A percentile compares a stretch with the other conserved stretches of the same genome.
These are phyloP conservation scores for Collybia sordida DNA, from an alignment of 768 basidiomycete species.

Conservation along the genomic window DNA sequence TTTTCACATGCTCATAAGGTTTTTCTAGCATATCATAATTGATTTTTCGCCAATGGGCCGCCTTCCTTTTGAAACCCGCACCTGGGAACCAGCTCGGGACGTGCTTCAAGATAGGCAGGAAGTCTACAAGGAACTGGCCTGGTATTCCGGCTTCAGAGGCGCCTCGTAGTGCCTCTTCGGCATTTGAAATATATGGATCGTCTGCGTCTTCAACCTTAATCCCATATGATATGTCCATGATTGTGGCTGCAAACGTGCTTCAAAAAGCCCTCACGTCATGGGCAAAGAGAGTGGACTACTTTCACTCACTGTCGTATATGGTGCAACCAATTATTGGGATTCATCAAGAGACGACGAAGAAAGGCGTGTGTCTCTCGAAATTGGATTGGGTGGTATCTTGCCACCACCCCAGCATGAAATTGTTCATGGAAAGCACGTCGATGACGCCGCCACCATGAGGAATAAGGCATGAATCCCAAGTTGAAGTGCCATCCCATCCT, in stretches of 20 bases:
- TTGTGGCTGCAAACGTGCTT: constrained; percentile 7
- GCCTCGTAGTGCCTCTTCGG: constrained; percentile 16
- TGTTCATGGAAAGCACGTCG: neutral
- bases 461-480: neutral
- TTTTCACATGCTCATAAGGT: constrained; percentile 26
- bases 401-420: neutral
- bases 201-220: constrained; percentile 16
- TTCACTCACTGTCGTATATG: constrained; percentile 6
- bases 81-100: constrained; percentile 46
- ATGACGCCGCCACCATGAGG: neutral
- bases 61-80: constrained; percentile 36
- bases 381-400: neutral
- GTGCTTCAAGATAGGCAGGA: constrained; percentile 26
- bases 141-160: constrained; percentile 17
- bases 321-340: constrained; percentile 1
- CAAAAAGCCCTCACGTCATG: neutral
- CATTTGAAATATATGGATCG: constrained; percentile 25
- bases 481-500: neutral
- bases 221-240: constrained; percentile 28
- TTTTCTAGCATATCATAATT: constrained; percentile 11
- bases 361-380: neutral
- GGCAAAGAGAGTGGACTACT: neutral
- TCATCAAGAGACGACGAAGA: constrained; percentile 1
- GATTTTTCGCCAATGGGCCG: constrained; percentile 23
- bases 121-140: constrained; percentile 24